phyloP scores from a whole-genome alignment of 2,329 filamentous ascomycete genomes.

The Exserohilum rostratum region DNA sequence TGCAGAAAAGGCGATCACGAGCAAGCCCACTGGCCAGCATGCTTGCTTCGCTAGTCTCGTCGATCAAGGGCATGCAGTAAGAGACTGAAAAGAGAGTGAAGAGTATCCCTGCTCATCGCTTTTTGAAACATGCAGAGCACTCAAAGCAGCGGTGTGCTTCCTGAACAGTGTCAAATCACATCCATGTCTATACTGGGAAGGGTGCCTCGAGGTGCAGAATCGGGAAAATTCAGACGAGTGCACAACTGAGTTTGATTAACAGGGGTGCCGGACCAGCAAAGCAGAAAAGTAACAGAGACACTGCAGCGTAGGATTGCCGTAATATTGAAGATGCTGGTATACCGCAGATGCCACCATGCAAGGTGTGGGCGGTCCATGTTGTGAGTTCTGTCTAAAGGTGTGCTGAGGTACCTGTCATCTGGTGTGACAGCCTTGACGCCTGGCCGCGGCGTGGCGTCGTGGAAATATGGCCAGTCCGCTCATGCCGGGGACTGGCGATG shows the following conservation, averaged over 20 bases:
- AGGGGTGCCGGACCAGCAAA: neutral
- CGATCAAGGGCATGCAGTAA: neutral
- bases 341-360: neutral
- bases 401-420: neutral
- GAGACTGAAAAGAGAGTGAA: neutral
- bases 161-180: neutral
- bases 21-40: neutral
- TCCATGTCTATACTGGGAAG: neutral
- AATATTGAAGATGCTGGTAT: neutral
- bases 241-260: neutral
- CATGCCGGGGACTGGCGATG: neutral
- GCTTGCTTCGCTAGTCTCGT: neutral
- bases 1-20: neutral
- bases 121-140: neutral
- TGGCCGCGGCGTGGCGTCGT: constrained; percentile 1
- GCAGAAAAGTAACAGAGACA: neutral
- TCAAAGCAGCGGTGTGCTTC: constrained; percentile 3
- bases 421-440: neutral
- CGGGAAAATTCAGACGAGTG: neutral
- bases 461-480: neutral
- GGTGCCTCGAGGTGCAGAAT: neutral
- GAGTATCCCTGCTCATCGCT: neutral
- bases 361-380: neutral
- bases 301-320: constrained; percentile 1
- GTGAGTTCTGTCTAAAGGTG: constrained; percentile 1